phyloP scores from a whole-genome alignment of 139 green algal genomes.

The Asterochloris erici region DNA sequence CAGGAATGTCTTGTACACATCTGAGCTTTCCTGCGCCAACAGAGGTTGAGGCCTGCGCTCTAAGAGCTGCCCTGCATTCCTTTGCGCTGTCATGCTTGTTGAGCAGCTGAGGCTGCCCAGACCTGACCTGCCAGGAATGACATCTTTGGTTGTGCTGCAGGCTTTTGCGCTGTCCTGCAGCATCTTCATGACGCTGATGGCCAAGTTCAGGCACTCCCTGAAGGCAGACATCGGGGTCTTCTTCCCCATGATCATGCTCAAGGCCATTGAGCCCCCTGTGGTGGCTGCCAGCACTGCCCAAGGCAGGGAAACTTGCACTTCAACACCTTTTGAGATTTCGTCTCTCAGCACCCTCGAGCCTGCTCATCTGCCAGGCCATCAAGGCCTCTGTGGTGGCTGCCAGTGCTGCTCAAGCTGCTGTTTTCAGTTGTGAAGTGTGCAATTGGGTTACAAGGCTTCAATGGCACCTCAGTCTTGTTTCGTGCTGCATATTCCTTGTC shows the following conservation, averaged over 20 bases:
- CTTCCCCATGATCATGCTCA: slow-evolving; percentile 96
- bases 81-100: too few species aligned
- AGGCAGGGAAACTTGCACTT: neutral
- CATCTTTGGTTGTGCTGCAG: neutral
- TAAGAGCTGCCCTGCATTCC: too few species aligned
- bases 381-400: too few species aligned
- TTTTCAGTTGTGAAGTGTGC: neutral
- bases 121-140: too few species aligned
- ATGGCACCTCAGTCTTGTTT: too few species aligned
- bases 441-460: too few species aligned
- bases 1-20: slow-evolving; percentile 2
- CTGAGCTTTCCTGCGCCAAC: too few species aligned
- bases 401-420: too few species aligned
- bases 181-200: slow-evolving; percentile 92
- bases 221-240: slow-evolving; percentile 97
- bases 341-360: neutral
- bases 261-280: slow-evolving; percentile 66
- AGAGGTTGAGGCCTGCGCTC: too few species aligned
- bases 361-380: too few species aligned
- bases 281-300: slow-evolving; percentile 1
- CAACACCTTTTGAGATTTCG: neutral
- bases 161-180: slow-evolving; percentile 61
- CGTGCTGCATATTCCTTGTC: too few species aligned
- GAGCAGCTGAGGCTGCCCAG: too few species aligned
- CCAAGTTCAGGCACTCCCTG: slow-evolving; percentile 73